A percentile compares a stretch with the other conserved stretches of the same genome.
Evolutionary conservation across 371 early-diverging fungal genomes (phyloP).

Genomic region (Lichtheimia hyalospora): DNA sequence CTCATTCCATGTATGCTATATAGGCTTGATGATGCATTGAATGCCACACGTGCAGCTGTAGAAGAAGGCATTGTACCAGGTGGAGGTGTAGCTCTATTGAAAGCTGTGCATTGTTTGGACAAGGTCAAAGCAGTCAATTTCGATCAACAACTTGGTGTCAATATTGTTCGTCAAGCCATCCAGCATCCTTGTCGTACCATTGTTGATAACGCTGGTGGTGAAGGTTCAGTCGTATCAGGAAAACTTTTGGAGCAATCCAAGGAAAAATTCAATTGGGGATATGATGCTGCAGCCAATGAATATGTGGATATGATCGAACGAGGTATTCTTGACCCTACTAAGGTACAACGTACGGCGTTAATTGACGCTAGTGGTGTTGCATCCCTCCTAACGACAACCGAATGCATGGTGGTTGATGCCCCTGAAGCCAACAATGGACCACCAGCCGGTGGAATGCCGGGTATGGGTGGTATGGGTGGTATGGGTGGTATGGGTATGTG

Average conservation of each 20-base stretch:
- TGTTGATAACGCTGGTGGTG: slow-evolving; percentile 94
- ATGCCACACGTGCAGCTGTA: slow-evolving; percentile 98
- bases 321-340: slow-evolving; percentile 97
- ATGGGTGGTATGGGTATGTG: slow-evolving; percentile 59
- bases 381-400: slow-evolving; percentile 92
- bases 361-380: slow-evolving; percentile 96
- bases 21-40: slow-evolving; percentile 92
- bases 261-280: slow-evolving; percentile 86
- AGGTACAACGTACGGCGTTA: slow-evolving; percentile 96
- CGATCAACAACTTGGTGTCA: slow-evolving; percentile 96
- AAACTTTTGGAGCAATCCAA: slow-evolving; percentile 81
- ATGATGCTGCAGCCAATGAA: slow-evolving; percentile 88
- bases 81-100: slow-evolving; percentile 95
- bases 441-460: slow-evolving; percentile 45
- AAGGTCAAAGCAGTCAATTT: slow-evolving; percentile 87
- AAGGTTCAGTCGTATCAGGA: slow-evolving; percentile 96
- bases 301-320: slow-evolving; percentile 94
- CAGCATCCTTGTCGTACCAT: slow-evolving; percentile 92
- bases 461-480: slow-evolving; percentile 34
- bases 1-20: too few relatives aligned
- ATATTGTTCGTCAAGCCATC: slow-evolving; percentile 92
- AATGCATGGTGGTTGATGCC: slow-evolving; percentile 96
- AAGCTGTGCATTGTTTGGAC: slow-evolving; percentile 82
- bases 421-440: slow-evolving; percentile 72
- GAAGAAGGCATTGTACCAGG: slow-evolving; percentile 99